Conservation (phyloP, 176 grass and related monocot genomes). For the Triticum monococcum region DNA sequence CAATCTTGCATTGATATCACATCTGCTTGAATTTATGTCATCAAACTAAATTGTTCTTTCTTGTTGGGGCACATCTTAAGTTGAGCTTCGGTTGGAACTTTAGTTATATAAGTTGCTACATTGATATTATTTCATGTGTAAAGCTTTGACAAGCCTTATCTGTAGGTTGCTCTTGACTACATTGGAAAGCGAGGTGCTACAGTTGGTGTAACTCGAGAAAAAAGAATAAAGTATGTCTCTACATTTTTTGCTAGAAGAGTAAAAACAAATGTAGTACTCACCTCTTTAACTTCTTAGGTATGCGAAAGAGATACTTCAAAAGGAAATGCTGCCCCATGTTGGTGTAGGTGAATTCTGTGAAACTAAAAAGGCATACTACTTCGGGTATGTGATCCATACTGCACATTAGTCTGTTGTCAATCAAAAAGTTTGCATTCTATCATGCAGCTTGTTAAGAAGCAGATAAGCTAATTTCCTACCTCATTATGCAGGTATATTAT, state of each 20-base stretch:
- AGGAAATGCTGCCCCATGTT: conserved; percentile 99
- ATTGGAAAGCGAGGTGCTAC: conserved; percentile 98
- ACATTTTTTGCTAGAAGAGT: not conserved
- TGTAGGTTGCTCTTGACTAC: conserved; percentile 93
- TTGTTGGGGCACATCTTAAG: not conserved
- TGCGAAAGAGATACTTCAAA: conserved; percentile 99
- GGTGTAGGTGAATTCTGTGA: conserved; percentile 95
- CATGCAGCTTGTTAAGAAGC: conserved; percentile 14
- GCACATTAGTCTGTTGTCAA: not conserved
- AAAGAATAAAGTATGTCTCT: conserved; percentile 87
- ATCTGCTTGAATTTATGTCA: conserved; percentile 1
- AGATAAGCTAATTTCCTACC: conserved; percentile 23
- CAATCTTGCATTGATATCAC: not conserved
- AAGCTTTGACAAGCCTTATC: conserved; percentile 11
- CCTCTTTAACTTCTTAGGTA: conserved; percentile 46
- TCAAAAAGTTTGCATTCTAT: conserved; percentile 10
- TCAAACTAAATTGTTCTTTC: not conserved
- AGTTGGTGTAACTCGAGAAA: conserved; percentile 86
- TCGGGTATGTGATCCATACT: conserved; percentile 56
- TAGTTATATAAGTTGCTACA: not conserved
- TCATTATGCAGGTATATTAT: conserved; percentile 87
- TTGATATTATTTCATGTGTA: conserved; percentile 9
- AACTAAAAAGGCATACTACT: conserved; percentile 99
- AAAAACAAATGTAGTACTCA: not conserved
- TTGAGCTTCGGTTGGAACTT: not conserved